Percentiles rank a stretch among this genome's conserved stretches.
phyloP scores from a whole-genome alignment of 1,139 yeast species.

The Arxiozyma slooffiae region DNA sequence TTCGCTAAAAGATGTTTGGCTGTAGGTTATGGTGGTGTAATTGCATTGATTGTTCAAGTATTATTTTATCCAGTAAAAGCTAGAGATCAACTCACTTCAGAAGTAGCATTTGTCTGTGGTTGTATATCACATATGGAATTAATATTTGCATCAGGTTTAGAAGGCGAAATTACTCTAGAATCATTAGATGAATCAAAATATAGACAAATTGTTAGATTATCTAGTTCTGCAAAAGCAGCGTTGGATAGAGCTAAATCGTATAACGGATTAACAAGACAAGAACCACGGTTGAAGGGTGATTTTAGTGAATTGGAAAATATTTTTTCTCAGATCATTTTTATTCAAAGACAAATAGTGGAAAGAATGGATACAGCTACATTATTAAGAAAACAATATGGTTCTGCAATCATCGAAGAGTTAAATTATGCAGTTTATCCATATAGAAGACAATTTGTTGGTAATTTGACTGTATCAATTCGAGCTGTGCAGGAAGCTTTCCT shows the following conservation, averaged over 20 bases:
- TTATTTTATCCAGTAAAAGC: slow-evolving; percentile 40
- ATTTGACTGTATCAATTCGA: slow-evolving; percentile 32
- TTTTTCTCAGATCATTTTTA: slow-evolving; percentile 38
- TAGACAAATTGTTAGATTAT: slow-evolving; percentile 26
- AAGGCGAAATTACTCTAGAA: slow-evolving; percentile 29
- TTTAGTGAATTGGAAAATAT: slow-evolving; percentile 35
- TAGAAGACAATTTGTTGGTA: slow-evolving; percentile 38
- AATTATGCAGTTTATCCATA: slow-evolving; percentile 35
- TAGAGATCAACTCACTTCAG: slow-evolving; percentile 36
- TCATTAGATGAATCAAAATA: slow-evolving; percentile 26
- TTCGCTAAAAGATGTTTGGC: slow-evolving; percentile 43
- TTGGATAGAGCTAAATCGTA: slow-evolving; percentile 36
- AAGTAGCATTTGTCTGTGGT: slow-evolving; percentile 35
- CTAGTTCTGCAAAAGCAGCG: slow-evolving; percentile 33
- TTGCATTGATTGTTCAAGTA: slow-evolving; percentile 38
- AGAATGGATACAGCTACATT: slow-evolving; percentile 39
- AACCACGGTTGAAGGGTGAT: slow-evolving; percentile 41
- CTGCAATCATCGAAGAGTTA: slow-evolving; percentile 38
- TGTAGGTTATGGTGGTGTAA: slow-evolving; percentile 41
- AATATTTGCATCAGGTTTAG: slow-evolving; percentile 35
- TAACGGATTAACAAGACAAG: slow-evolving; percentile 36
- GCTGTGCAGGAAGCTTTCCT: slow-evolving; percentile 37
- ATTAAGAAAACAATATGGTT: slow-evolving; percentile 37
- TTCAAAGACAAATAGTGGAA: slow-evolving; percentile 40
- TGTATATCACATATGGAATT: slow-evolving; percentile 34